Conservation (phyloP, 352 stramenopile genomes). For the Phytophthora quininea region DNA sequence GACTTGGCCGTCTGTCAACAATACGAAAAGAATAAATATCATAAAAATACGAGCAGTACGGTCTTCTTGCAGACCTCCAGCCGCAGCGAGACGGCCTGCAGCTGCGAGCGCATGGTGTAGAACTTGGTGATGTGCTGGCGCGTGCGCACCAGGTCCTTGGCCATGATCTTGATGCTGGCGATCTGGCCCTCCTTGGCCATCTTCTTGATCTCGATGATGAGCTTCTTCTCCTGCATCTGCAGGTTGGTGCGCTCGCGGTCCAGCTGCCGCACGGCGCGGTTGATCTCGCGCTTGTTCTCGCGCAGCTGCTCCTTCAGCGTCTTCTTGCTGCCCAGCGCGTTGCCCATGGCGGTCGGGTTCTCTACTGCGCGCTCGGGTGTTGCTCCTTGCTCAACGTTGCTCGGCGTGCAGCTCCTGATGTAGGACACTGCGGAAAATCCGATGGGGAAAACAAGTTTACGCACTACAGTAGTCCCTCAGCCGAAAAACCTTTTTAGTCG, state of each 20-base stretch:
- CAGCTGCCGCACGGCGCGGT: constrained; percentile 94
- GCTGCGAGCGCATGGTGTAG: constrained; percentile 97
- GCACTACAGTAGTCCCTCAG: no score
- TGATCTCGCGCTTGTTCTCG: constrained; percentile 99
- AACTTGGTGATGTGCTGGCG: constrained; percentile 97
- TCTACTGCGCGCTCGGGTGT: background rate
- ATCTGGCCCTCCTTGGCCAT: constrained; percentile 97
- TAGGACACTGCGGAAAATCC: no score
- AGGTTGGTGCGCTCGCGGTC: constrained; percentile 94
- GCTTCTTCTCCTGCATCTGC: constrained; percentile 94
- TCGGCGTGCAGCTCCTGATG: background rate
- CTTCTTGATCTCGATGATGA: constrained; percentile 98
- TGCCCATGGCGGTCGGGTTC: constrained; percentile 54
- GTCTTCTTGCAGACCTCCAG: constrained; percentile 48
- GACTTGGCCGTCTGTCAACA: constrained; percentile 94
- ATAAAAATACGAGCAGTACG: background rate
- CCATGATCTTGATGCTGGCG: constrained; percentile 97
- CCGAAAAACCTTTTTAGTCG: no score
- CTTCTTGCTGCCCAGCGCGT: constrained; percentile 79
- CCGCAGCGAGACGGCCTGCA: constrained; percentile 95
- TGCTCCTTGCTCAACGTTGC: background rate
- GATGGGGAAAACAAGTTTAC: no score
- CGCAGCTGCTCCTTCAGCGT: constrained; percentile 92
- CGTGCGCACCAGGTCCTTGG: constrained; percentile 96
- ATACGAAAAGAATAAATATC: constrained; percentile 2